Evolutionary conservation across 495 filamentous ascomycete species (phyloP), one percentile per base, ranked within the genome.

Genomic region (Xylaria palmicola): DNA sequence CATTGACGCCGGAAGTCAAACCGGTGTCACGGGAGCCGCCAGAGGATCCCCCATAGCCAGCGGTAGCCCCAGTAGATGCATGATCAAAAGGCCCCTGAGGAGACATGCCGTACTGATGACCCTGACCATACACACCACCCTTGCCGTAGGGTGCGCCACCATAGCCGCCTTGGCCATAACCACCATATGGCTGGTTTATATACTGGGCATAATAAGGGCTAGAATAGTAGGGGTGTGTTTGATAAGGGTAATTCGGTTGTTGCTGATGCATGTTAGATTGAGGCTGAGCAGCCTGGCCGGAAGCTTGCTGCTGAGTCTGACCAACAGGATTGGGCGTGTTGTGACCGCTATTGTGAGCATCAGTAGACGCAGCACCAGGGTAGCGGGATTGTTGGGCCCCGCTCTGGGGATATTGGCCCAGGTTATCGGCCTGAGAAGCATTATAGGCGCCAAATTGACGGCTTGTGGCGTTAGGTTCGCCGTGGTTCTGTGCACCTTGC

Each of bases 261-360:
- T 85, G 83, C 62, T 86, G 84, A 41, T 81, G 75, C 43, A 78
- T 74, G 52, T 84, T 82, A 0, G 82, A 77, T 57, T 83, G 83
- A 24, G 74, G 75, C 45, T 76, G 76, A 65, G 85, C 85, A 39
- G 51, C 60, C 55, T 75, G 74, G 8, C 56, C 67, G 44, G 70
- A 62, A n/a, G 72, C 66, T 51, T 75, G 76, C 51, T 86, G 87
- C 60, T 88, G 87, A 27, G 77, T 82, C 62, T 89, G 88, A 56
- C 89, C 76, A 37, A 87, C 86, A 24, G 90, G 91, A 72, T 93
- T 93, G 7, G 93, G 92, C 5, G 93, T 97, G 40, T 87, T 92
- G 67, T 95, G 88, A 15, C 90, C 93, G 68, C 89, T 92, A 74
- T 86, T 88, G 71, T 91, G 89, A 40, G 89, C 82, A 40, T 96